A percentile compares a stretch with the other conserved stretches of the same genome.
Conservation (phyloP, 805 yeast species). For the Yamadazyma nakazawae region DNA sequence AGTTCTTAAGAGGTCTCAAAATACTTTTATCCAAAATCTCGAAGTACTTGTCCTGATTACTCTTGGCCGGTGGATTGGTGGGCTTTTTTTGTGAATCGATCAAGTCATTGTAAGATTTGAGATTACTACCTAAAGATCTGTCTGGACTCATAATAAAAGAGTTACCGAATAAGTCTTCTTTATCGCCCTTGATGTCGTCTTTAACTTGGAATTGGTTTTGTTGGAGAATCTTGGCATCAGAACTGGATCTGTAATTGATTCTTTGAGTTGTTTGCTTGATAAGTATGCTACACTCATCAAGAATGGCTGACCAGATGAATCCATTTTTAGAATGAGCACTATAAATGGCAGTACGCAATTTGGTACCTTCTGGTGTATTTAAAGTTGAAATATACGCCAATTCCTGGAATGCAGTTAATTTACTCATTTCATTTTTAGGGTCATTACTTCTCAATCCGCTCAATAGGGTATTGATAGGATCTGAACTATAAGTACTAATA, state of each 20-base stretch:
- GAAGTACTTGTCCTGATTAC: conserved; percentile 7
- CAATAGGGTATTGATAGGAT: conserved; percentile 60
- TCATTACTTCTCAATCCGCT: conserved; percentile 59
- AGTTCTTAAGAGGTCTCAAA: conserved; percentile 4
- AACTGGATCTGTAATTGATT: conserved; percentile 30
- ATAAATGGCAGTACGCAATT: conserved; percentile 53
- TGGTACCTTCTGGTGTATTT: conserved; percentile 35
- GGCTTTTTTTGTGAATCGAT: conserved; percentile 2
- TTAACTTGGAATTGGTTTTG: conserved; percentile 16
- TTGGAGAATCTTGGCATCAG: conserved; percentile 30
- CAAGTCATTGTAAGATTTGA: conserved; percentile 11
- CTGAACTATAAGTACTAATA: conserved; percentile 54
- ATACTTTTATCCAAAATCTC: conserved; percentile 5
- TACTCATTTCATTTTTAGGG: conserved; percentile 28
- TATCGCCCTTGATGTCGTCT: conserved; percentile 15
- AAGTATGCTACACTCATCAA: conserved; percentile 57
- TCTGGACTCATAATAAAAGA: conserved; percentile 17
- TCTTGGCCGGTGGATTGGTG: not conserved
- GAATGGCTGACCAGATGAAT: conserved; percentile 54
- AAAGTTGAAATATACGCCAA: conserved; percentile 60
- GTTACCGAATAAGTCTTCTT: conserved; percentile 35
- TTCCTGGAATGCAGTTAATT: conserved; percentile 73
- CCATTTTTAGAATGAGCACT: conserved; percentile 44
- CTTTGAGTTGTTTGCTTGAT: conserved; percentile 48
- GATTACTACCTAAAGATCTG: not conserved